These are phyloP conservation scores for Gyromitra esculenta DNA, from an alignment of 2,329 filamentous ascomycete species.

Conservation along the genomic window DNA sequence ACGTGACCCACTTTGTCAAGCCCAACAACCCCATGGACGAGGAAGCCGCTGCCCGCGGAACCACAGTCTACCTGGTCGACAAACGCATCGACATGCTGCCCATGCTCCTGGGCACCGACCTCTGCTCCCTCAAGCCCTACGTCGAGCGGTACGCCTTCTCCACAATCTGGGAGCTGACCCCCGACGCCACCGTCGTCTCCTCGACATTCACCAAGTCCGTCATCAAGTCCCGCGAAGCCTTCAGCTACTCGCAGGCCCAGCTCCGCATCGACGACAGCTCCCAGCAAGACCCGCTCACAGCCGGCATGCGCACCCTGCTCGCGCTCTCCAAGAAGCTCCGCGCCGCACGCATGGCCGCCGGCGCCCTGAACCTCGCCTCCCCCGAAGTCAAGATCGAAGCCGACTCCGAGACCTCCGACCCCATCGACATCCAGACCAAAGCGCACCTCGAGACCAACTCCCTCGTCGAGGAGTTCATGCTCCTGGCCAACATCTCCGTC, in stretches of 20 bases:
- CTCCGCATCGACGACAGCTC: conserved; percentile 84
- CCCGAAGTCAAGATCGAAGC: conserved; percentile 96
- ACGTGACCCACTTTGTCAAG: conserved; percentile 99
- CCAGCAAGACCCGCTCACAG: conserved; percentile 84
- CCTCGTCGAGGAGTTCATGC: conserved; percentile 98
- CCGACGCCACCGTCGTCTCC: conserved; percentile 83
- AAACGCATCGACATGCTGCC: conserved; percentile 99
- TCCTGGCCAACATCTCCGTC: conserved; percentile 95
- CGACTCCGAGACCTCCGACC: conserved; percentile 94
- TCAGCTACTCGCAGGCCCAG: conserved; percentile 97
- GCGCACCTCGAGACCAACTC: conserved; percentile 94
- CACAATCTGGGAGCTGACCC: conserved; percentile 83
- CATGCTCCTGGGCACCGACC: conserved; percentile 91
- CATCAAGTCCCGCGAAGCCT: conserved; percentile 94
- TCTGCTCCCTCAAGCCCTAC: conserved; percentile 96
- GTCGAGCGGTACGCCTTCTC: conserved; percentile 94
- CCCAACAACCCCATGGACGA: conserved; percentile 96
- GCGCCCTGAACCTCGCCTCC: conserved; percentile 93
- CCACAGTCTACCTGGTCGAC: conserved; percentile 96
- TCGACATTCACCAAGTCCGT: conserved; percentile 97
- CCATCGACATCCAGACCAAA: conserved; percentile 96
- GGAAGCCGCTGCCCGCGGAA: conserved; percentile 92
- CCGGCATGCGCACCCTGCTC: conserved; percentile 86
- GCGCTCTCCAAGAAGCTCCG: conserved; percentile 91
- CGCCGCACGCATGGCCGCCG: conserved; percentile 95